Evolutionary conservation across 2,329 filamentous ascomycete genomes (phyloP).

Genomic region (Zarea fungicola): DNA sequence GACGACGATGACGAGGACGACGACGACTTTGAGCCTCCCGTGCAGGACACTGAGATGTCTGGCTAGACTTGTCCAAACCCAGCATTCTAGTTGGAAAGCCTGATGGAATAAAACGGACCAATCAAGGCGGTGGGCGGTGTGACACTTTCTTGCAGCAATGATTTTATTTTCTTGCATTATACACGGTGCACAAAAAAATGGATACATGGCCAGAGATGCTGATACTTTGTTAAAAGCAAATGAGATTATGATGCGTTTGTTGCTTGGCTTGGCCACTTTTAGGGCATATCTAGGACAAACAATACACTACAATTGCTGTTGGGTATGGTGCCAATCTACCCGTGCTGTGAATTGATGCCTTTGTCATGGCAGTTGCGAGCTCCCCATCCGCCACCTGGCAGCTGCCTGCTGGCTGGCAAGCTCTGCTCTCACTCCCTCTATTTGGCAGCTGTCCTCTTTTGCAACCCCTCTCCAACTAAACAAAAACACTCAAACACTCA

Average conservation of each 20-base stretch:
- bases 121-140: neutral
- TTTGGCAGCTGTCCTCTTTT: too few relatives aligned
- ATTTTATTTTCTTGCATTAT: neutral
- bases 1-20: constrained; percentile 77
- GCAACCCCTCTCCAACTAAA: too few relatives aligned
- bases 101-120: neutral
- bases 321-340: neutral
- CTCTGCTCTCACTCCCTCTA: too few relatives aligned
- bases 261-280: neutral
- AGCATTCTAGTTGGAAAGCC: neutral
- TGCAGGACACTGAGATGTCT: constrained; percentile 65
- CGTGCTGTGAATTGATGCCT: too few relatives aligned
- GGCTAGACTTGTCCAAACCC: constrained; percentile 22
- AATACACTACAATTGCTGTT: neutral
- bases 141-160: neutral
- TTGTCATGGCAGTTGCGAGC: too few relatives aligned
- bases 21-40: constrained; percentile 59
- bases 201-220: neutral
- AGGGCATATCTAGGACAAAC: neutral
- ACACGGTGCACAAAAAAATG: constrained; percentile 4
- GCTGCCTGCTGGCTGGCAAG: too few relatives aligned
- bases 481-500: too few relatives aligned
- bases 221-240: neutral
- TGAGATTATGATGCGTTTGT: neutral
- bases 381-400: too few relatives aligned